Base-by-base conservation (phyloP, 305 asterid genomes). In the Solanum hybrid region DNA sequence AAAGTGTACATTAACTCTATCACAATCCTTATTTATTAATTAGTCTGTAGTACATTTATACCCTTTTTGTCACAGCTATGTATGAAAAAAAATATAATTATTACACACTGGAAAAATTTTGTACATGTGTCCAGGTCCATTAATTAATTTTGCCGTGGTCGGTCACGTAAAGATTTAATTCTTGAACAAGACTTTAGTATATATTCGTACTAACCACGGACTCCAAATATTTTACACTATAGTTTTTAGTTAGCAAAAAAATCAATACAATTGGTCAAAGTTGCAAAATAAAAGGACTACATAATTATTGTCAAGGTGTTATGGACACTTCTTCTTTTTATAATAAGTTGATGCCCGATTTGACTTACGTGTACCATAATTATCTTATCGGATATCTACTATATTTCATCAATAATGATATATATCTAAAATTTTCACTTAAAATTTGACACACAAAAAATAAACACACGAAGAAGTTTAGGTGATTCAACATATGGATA, bases 131-230 rank as follows among this genome's bases (percentile, higher is more conserved):
- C 57, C 86, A 46, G 11, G 28, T 71, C 33, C 87, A 67, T 71
- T 77, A 5, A 79, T 20, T 16, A 35, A 16, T 69, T 51, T 80
- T 90, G 86, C 16, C 90, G 67, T 71, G 91, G 90, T 24, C 88
- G 75, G 88, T 33, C 77, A 69, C 36, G 14, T 28, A 64, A 86
- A 79, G 2, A 31, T 71, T 57, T 46, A 85, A 74, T 51, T 74
- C 3, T 3, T 26, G 36, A 10, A 39, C 75, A 20, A 40, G 31
- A 87, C 29, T 31, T 74, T 81, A 78, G 61, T 61, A 8, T 35
- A 26, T 67, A 69, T 26, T 86, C 6, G 69, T 34, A 89, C 61
- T 16, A 64, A 89, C 12, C 29, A 33, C 86, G 14, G 26, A 76
- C n/a, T 77, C 20, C 28, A 37, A 29, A 39, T 7, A 8, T 12